Evolutionary conservation across 345 rosid species (phyloP).

Genomic region (Heritiera littoralis): DNA sequence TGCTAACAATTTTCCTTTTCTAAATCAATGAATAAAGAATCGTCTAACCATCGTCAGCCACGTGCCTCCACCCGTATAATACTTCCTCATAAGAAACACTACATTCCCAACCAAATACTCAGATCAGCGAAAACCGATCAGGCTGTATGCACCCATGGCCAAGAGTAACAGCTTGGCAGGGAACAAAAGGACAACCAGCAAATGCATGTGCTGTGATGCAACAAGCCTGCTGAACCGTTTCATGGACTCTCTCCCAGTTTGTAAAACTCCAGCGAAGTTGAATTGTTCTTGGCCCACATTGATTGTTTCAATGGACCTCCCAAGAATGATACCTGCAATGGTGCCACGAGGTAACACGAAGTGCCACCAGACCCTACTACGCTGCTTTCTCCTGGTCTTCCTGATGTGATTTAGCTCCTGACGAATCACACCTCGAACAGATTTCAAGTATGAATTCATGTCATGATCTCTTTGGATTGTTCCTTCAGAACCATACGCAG

Average conservation of each 20-base stretch:
- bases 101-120: not conserved
- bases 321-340: constrained; percentile 31
- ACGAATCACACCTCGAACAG: constrained; percentile 62
- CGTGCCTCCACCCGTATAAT: constrained; percentile 29
- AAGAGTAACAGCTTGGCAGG: constrained; percentile 66
- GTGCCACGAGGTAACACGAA: constrained; percentile 30
- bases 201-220: constrained; percentile 83
- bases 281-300: constrained; percentile 34
- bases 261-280: constrained; percentile 63
- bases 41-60: constrained; percentile 30
- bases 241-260: constrained; percentile 65
- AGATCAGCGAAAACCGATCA: constrained; percentile 38
- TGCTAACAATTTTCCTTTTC: constrained; percentile 3
- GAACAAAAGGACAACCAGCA: constrained; percentile 66
- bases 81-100: constrained; percentile 9
- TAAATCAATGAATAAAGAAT: constrained; percentile 52
- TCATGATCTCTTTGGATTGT: constrained; percentile 88
- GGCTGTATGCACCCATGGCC: constrained; percentile 43
- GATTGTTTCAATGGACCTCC: constrained; percentile 34
- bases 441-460: constrained; percentile 78
- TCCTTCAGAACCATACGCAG: constrained; percentile 87
- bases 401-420: constrained; percentile 64
- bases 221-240: constrained; percentile 65
- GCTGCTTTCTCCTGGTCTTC: constrained; percentile 56
- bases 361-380: constrained; percentile 60